These are phyloP conservation scores for Phytophthora litchii DNA, from an alignment of 352 stramenopile genomes.

Conservation along the genomic window DNA sequence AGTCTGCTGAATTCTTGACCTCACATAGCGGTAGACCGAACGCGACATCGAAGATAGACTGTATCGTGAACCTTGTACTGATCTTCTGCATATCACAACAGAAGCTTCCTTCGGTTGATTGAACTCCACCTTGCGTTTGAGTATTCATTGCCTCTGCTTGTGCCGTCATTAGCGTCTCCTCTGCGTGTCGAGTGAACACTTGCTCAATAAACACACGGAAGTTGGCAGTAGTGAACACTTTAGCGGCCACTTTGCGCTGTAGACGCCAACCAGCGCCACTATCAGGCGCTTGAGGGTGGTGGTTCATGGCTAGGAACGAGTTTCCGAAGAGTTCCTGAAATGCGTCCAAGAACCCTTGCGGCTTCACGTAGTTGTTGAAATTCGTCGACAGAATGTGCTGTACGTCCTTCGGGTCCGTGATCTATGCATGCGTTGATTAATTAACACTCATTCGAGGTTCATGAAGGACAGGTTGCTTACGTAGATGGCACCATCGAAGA, in stretches of 20 bases:
- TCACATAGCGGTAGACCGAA: constrained; percentile 52
- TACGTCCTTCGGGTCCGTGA: constrained; percentile 63
- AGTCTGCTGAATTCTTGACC: constrained; percentile 34
- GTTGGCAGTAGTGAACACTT: constrained; percentile 84
- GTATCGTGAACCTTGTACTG: constrained; percentile 53
- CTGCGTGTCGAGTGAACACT: constrained; percentile 51
- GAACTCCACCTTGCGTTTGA: background rate
- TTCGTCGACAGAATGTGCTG: constrained; percentile 73
- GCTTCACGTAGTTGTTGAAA: constrained; percentile 79
- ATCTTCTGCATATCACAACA: constrained; percentile 57
- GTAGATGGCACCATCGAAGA: constrained; percentile 66
- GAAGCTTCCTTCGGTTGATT: constrained; percentile 11
- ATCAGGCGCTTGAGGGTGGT: constrained; percentile 54
- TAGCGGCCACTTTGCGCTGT: constrained; percentile 85
- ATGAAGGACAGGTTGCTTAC: constrained; percentile 15
- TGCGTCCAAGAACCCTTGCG: constrained; percentile 65
- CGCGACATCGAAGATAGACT: constrained; percentile 63
- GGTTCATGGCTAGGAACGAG: constrained; percentile 76
- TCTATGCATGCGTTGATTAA: constrained; percentile 21
- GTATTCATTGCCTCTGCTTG: constrained; percentile 17
- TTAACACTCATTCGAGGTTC: background rate
- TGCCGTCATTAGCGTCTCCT: constrained; percentile 21
- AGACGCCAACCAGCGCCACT: constrained; percentile 67
- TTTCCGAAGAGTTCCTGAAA: constrained; percentile 72
- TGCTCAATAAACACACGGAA: constrained; percentile 55